These are phyloP conservation scores for Tolypocladium endophyticum DNA, from an alignment of 2,329 filamentous ascomycete genomes.

Conservation along the genomic window DNA sequence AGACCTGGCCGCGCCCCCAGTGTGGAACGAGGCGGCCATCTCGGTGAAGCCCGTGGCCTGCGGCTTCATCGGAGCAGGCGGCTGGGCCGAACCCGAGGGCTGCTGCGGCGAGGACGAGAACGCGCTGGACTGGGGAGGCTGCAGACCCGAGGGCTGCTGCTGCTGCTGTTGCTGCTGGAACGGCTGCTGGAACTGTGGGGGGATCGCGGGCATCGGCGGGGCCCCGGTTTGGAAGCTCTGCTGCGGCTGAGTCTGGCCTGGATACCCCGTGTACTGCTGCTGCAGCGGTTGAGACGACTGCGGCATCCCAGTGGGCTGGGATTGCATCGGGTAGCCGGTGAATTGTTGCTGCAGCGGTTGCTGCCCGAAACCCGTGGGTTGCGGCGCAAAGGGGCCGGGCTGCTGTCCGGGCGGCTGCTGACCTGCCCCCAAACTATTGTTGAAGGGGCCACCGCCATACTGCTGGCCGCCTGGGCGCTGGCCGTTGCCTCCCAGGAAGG, in stretches of 20 bases:
- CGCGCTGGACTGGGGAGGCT: constrained; percentile 30
- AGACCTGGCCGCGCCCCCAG: constrained; percentile 32
- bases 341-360: constrained; percentile 42
- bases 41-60: constrained; percentile 56
- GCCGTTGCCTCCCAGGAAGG: constrained; percentile 70
- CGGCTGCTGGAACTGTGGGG: constrained; percentile 50
- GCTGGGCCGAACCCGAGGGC: constrained; percentile 33
- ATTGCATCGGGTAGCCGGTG: constrained; percentile 48
- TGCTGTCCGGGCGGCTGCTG: constrained; percentile 33
- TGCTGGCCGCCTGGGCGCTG: constrained; percentile 58
- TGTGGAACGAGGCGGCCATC: constrained; percentile 58
- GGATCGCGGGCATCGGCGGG: constrained; percentile 49
- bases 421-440: constrained; percentile 43
- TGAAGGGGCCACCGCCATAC: constrained; percentile 18
- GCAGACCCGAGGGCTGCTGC: constrained; percentile 21
- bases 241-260: constrained; percentile 38
- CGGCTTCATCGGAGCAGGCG: constrained; percentile 52
- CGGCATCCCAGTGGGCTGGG: constrained; percentile 35
- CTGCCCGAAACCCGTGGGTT: constrained; percentile 50
- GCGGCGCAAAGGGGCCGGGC: constrained; percentile 43
- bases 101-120: constrained; percentile 41
- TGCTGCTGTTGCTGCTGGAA: constrained; percentile 39
- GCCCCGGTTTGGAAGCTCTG: constrained; percentile 51
- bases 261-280: constrained; percentile 59
- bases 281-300: constrained; percentile 50